Conservation (phyloP, 331 rosid genomes). For the Rosa hybrid region DNA sequence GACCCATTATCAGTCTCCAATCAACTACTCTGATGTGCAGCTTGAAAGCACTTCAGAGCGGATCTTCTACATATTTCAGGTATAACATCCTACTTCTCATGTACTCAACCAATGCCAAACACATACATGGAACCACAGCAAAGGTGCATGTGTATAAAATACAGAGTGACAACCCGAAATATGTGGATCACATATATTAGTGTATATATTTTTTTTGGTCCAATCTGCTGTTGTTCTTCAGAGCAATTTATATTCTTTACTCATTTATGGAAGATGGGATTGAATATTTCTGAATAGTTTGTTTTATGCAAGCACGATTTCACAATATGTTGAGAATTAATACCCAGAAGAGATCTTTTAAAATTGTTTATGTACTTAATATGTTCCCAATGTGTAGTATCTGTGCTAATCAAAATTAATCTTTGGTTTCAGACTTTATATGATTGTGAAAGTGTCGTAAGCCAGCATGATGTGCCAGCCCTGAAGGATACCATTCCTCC, state of each 20-base stretch:
- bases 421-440: slow-evolving; percentile 66
- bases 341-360: not conserved
- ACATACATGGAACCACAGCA: not conserved
- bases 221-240: not conserved
- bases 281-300: not conserved
- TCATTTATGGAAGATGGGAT: slow-evolving; percentile 3
- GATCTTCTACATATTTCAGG: slow-evolving; percentile 86
- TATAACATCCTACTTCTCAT: slow-evolving; percentile 21
- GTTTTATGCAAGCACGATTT: slow-evolving; percentile 11
- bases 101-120: not conserved
- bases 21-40: slow-evolving; percentile 74
- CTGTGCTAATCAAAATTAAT: slow-evolving; percentile 1
- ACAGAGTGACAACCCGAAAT: not conserved
- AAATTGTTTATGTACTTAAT: not conserved
- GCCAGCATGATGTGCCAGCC: slow-evolving; percentile 56
- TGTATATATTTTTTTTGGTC: not conserved
- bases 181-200: not conserved
- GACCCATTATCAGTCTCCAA: slow-evolving; percentile 91
- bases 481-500: slow-evolving; percentile 58
- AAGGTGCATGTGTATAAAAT: not conserved
- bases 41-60: slow-evolving; percentile 99
- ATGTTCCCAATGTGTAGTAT: slow-evolving; percentile 5
- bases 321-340: not conserved
- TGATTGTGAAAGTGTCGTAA: slow-evolving; percentile 71
- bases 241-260: not conserved